Evolutionary conservation across 805 yeast species (phyloP).

Genomic region (Phaffomyces opuntiae): DNA sequence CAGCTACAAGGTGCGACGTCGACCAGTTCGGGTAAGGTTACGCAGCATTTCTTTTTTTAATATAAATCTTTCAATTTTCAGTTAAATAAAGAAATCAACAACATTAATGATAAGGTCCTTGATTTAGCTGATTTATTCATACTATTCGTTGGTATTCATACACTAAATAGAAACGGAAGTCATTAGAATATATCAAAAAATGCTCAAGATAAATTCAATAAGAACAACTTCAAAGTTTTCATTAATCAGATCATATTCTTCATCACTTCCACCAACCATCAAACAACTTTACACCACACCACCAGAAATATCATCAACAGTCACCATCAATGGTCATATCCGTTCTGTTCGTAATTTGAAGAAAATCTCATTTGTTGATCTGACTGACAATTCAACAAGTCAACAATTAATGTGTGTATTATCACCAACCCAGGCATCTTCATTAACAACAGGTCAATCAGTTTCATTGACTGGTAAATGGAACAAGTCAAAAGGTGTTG

Average conservation of each 20-base stretch:
- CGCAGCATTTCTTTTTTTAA: no score
- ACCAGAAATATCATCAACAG: slow-evolving; percentile 23
- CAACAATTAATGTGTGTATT: slow-evolving; percentile 50
- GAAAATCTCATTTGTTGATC: slow-evolving; percentile 70
- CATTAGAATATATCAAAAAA: background rate
- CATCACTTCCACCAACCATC: slow-evolving; percentile 6
- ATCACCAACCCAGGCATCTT: slow-evolving; percentile 27
- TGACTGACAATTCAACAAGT: slow-evolving; percentile 69
- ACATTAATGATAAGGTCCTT: no score
- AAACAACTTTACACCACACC: slow-evolving; percentile 14
- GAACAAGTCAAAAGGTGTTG: slow-evolving; percentile 40
- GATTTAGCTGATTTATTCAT: no score
- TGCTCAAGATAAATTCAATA: background rate
- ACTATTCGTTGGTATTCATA: no score
- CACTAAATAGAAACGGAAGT: no score
- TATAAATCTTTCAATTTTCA: no score
- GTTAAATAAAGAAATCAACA: no score
- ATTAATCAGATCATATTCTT: background rate
- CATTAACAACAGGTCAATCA: slow-evolving; percentile 40
- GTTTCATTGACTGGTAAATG: slow-evolving; percentile 38
- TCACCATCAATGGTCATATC: slow-evolving; percentile 66
- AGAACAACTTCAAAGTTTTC: background rate
- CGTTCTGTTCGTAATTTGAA: slow-evolving; percentile 66
- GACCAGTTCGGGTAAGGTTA: no score
- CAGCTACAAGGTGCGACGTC: no score